Conservation (phyloP, 2,329 filamentous ascomycete species). For the Phaeosphaeriaceae sp. region DNA sequence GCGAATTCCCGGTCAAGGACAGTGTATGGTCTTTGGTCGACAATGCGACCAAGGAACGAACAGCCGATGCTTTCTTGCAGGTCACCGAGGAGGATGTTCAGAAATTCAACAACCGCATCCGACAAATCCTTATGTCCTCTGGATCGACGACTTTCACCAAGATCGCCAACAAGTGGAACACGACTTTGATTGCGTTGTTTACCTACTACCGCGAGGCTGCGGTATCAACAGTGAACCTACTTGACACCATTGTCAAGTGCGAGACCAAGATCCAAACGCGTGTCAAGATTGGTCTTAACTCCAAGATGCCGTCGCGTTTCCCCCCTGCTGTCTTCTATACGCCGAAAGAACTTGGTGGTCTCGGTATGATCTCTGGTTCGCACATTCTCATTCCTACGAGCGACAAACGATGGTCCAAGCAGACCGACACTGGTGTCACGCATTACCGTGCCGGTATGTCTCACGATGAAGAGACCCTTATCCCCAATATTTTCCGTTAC, state of each 20-base stretch:
- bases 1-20: constrained; percentile 96
- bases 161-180: constrained; percentile 99
- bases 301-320: constrained; percentile 99
- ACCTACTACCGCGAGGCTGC: constrained; percentile 98
- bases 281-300: constrained; percentile 98
- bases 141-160: constrained; percentile 99
- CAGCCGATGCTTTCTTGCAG: constrained; percentile 95
- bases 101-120: constrained; percentile 98
- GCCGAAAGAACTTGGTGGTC: constrained; percentile 93
- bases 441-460: constrained; percentile 98
- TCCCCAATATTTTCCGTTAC: constrained; percentile 98
- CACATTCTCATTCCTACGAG: constrained; percentile 97
- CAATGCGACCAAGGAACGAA: constrained; percentile 95
- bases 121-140: constrained; percentile 98
- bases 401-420: constrained; percentile 98
- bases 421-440: constrained; percentile 95
- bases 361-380: constrained; percentile 98
- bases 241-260: constrained; percentile 98
- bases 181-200: constrained; percentile 93
- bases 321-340: constrained; percentile 98
- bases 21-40: constrained; percentile 98
- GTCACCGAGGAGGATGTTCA: constrained; percentile 98
- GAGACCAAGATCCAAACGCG: constrained; percentile 99
- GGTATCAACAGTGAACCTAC: constrained; percentile 89
- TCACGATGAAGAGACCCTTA: constrained; percentile 95